Evolutionary conservation across 2,329 filamentous ascomycete genomes (phyloP), one percentile per base, ranked within the genome.

Genomic region (Trichoderma cornu-damae): DNA sequence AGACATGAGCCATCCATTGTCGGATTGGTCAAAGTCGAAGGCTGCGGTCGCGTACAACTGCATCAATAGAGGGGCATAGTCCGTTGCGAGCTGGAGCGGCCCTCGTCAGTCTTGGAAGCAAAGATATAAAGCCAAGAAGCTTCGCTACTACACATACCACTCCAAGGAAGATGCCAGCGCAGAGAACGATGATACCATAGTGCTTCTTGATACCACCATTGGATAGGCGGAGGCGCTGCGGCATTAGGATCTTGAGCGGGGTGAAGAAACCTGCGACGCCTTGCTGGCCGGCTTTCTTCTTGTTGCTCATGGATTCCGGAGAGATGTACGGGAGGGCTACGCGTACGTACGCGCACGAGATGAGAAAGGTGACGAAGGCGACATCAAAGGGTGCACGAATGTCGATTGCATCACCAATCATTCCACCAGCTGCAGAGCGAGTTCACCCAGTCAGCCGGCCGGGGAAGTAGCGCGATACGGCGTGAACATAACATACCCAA

Each of bases 371-470:
- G 16, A 77, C 72, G 16, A 86, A 79, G 0, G 86, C 85, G 0
- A 83, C 76, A 42, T 84, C 77, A 64, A 89, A 90, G 0, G 87
- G 87, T 3, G 81, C 77, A 2, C 78, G 73, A 57, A 89, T 85
- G 11, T 83, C 81, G 59, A 84, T 85, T 0, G 72, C 69, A 60
- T 89, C 84, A 4, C 84, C 84, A 3, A 88, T 74, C 44, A 86
- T 70, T 4, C 87, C 87, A 4, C 87, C 87, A 1, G 80, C 77
- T 80, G 34, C n/a, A n/a, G n/a, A n/a, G n/a, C 38, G 11, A 30
- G 28, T 7, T 16, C 22, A 38, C n/a, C 7, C 24, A 18, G 44
- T 57, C 28, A 57, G 53, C 24, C 4, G 38, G 18, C 28, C 4
- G 38, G 18, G 18, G 14, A 6, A n/a, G 6, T 3, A 16, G 9